Evolutionary conservation across 768 basidiomycete species (phyloP).

Genomic region (Tylopilus sp.): DNA sequence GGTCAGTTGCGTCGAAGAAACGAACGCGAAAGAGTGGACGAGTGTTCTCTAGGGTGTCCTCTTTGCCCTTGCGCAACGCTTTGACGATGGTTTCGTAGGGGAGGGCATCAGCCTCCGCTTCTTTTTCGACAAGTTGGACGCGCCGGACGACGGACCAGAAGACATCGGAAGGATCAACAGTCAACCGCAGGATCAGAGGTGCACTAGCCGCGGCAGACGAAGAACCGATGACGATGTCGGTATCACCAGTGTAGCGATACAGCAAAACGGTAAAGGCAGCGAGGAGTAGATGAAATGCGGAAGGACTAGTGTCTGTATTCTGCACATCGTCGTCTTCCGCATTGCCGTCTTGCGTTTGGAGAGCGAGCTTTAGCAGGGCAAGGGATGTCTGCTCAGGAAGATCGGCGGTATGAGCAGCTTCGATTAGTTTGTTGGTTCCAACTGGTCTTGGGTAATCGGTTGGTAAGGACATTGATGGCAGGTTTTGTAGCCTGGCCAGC

Average conservation of each 20-base stretch:
- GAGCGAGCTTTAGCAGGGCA: conserved; percentile 78
- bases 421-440: conserved; percentile 72
- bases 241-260: no score
- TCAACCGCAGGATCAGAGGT: no score
- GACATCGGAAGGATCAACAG: no score
- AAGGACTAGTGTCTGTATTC: conserved; percentile 46
- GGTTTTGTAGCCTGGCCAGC: conserved; percentile 63
- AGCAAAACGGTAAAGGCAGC: conserved; percentile 90
- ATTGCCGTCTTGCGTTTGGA: conserved; percentile 59
- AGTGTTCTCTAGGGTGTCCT: no score
- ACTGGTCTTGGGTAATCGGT: conserved; percentile 92
- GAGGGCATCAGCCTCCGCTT: no score
- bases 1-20: conserved; percentile 90
- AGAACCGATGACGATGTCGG: no score
- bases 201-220: conserved; percentile 72
- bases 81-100: no score
- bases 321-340: conserved; percentile 48
- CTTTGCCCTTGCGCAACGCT: no score
- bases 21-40: no score
- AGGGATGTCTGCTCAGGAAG: conserved; percentile 73
- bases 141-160: no score
- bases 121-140: no score
- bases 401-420: conserved; percentile 70
- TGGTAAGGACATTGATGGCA: conserved; percentile 88
- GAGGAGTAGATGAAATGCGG: conserved; percentile 87